These are phyloP conservation scores for Abortiporus biennis DNA, from an alignment of 1,284 basidiomycete genomes.

Conservation along the genomic window DNA sequence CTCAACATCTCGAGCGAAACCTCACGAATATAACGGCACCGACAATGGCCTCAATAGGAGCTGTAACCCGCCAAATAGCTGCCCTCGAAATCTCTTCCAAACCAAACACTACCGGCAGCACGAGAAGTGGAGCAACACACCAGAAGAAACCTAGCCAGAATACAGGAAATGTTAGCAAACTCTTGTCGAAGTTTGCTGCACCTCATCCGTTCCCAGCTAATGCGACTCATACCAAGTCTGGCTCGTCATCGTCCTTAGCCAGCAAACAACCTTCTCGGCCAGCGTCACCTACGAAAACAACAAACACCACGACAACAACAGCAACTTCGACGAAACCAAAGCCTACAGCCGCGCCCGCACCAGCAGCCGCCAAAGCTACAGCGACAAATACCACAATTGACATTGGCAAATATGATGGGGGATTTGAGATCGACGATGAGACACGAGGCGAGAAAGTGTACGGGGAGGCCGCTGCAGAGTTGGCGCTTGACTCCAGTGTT, in stretches of 20 bases:
- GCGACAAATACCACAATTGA: conserved; percentile 36
- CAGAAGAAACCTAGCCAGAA: conserved; percentile 47
- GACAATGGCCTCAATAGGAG: conserved; percentile 36
- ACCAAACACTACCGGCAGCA: conserved; percentile 26
- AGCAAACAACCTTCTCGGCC: conserved; percentile 21
- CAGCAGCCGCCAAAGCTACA: conserved; percentile 17
- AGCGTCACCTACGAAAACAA: conserved; percentile 20
- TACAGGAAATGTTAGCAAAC: conserved; percentile 45
- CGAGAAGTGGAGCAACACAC: conserved; percentile 31
- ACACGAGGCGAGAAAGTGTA: conserved; percentile 55
- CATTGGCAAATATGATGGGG: conserved; percentile 84
- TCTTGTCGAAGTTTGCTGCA: conserved; percentile 61
- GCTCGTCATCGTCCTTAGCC: conserved; percentile 17
- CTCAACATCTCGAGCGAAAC: conserved; percentile 4
- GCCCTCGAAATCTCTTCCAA: conserved; percentile 45
- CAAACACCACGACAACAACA: too few relatives aligned
- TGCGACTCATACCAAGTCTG: conserved; percentile 17
- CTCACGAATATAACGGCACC: background rate
- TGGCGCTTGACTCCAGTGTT: conserved; percentile 75
- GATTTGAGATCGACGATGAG: conserved; percentile 76
- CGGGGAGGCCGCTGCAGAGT: conserved; percentile 67
- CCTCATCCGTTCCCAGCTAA: conserved; percentile 37
- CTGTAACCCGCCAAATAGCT: conserved; percentile 42
- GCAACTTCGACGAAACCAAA: conserved; percentile 4
- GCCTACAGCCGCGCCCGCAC: conserved; percentile 3